These are phyloP conservation scores for Acer negundo DNA, from an alignment of 345 rosid genomes.

Conservation along the genomic window DNA sequence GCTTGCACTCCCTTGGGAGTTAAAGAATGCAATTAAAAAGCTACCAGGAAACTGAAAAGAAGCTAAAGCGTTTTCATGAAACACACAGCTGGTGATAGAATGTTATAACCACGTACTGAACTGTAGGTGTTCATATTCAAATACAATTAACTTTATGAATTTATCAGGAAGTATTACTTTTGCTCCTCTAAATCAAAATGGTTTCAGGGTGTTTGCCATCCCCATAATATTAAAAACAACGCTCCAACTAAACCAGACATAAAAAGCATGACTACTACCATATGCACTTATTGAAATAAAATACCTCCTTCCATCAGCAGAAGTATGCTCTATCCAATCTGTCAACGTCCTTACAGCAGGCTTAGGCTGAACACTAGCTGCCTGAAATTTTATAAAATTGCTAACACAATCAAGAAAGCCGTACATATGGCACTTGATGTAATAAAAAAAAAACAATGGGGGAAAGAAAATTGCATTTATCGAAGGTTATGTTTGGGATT, in stretches of 20 bases:
- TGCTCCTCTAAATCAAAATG: not conserved
- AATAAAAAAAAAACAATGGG: conserved; percentile 7
- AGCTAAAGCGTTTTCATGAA: not conserved
- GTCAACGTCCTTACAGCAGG: conserved; percentile 43
- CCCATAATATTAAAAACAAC: not conserved
- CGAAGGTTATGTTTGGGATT: too few relatives aligned
- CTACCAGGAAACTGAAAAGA: not conserved
- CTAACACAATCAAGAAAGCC: conserved; percentile 1
- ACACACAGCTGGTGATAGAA: not conserved
- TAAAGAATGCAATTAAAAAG: not conserved
- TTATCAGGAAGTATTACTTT: not conserved
- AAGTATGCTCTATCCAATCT: conserved; percentile 87
- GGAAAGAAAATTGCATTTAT: not conserved
- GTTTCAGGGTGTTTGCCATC: not conserved
- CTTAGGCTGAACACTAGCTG: conserved; percentile 37
- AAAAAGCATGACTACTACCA: not conserved
- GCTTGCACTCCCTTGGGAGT: not conserved
- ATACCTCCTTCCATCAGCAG: conserved; percentile 87
- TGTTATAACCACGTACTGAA: not conserved
- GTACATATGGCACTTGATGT: conserved; percentile 1
- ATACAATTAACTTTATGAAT: not conserved
- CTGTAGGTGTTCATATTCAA: not conserved
- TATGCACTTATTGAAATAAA: conserved; percentile 8
- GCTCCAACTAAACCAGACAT: conserved; percentile 9
- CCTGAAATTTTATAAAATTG: conserved; percentile 38